Evolutionary conservation across 352 stramenopile species (phyloP).

Genomic region (Phytophthora vignae): DNA sequence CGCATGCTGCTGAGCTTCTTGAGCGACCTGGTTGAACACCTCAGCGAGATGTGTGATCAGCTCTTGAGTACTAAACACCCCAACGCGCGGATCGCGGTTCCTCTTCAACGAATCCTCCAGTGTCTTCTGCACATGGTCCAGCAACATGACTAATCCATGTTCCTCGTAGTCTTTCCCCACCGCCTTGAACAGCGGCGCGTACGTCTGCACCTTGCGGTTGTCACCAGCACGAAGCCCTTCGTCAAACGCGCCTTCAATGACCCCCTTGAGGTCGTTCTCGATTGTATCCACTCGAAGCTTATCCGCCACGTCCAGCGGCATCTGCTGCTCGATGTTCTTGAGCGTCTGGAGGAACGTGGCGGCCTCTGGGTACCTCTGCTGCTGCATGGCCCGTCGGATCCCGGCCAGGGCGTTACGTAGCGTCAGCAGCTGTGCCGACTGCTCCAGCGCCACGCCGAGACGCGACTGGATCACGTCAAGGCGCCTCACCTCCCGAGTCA

Average conservation of each 20-base stretch:
- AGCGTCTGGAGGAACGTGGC: slow-evolving; percentile 80
- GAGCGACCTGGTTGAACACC: slow-evolving; percentile 83
- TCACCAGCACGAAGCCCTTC: slow-evolving; percentile 58
- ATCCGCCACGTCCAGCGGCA: slow-evolving; percentile 82
- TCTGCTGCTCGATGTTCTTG: slow-evolving; percentile 77
- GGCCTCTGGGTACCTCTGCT: slow-evolving; percentile 74
- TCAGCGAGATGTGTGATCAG: slow-evolving; percentile 76
- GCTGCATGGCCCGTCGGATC: slow-evolving; percentile 79
- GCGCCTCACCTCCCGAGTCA: slow-evolving; percentile 85
- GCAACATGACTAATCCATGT: slow-evolving; percentile 62
- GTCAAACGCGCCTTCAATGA: slow-evolving; percentile 79
- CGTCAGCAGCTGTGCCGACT: slow-evolving; percentile 77
- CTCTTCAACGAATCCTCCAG: slow-evolving; percentile 48
- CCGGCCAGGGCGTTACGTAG: slow-evolving; percentile 81
- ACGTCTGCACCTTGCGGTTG: slow-evolving; percentile 58
- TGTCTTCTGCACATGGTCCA: slow-evolving; percentile 52
- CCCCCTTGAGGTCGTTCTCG: slow-evolving; percentile 82
- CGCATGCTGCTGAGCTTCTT: slow-evolving; percentile 69
- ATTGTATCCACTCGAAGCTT: slow-evolving; percentile 86
- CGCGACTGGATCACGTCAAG: slow-evolving; percentile 87
- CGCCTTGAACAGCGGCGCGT: slow-evolving; percentile 79
- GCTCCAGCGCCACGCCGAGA: slow-evolving; percentile 61
- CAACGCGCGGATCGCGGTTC: slow-evolving; percentile 28
- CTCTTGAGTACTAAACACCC: slow-evolving; percentile 78
- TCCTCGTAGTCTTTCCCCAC: slow-evolving; percentile 78